Conservation (phyloP, 2,329 filamentous ascomycete genomes). For the Zasmidium cellare region DNA sequence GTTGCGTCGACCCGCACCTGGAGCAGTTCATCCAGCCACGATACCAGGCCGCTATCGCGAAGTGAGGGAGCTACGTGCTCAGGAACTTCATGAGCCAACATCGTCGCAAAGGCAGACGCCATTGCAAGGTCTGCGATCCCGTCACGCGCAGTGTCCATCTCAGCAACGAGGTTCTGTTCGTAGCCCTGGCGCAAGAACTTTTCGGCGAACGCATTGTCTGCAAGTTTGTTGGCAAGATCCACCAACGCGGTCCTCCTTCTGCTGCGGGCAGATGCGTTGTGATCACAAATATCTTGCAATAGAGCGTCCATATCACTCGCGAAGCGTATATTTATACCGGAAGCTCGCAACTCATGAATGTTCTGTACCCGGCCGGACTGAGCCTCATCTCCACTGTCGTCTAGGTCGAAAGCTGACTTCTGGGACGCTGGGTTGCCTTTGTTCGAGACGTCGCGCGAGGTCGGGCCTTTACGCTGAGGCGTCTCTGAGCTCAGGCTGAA, state of each 20-base stretch:
- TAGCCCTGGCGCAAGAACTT: constrained; percentile 75
- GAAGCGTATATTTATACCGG: constrained; percentile 59
- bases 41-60: constrained; percentile 20
- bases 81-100: constrained; percentile 62
- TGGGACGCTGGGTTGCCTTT: constrained; percentile 22
- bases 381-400: constrained; percentile 50
- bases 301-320: constrained; percentile 56
- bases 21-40: constrained; percentile 58
- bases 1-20: constrained; percentile 47
- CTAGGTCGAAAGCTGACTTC: constrained; percentile 34
- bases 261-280: constrained; percentile 43
- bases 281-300: constrained; percentile 59
- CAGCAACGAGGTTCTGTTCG: constrained; percentile 66
- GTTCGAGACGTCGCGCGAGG: constrained; percentile 8
- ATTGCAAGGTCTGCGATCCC: constrained; percentile 60
- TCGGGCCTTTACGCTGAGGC: constrained; percentile 17
- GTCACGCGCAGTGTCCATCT: constrained; percentile 50
- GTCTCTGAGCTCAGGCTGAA: constrained; percentile 31
- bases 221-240: constrained; percentile 56
- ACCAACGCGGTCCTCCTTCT: constrained; percentile 55
- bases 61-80: constrained; percentile 61
- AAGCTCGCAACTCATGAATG: constrained; percentile 62
- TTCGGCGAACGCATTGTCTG: constrained; percentile 61
- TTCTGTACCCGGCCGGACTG: constrained; percentile 51
- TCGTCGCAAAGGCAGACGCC: constrained; percentile 61